These are phyloP conservation scores for Phytopythium mirpurense DNA, from an alignment of 352 stramenopile species.

Conservation along the genomic window DNA sequence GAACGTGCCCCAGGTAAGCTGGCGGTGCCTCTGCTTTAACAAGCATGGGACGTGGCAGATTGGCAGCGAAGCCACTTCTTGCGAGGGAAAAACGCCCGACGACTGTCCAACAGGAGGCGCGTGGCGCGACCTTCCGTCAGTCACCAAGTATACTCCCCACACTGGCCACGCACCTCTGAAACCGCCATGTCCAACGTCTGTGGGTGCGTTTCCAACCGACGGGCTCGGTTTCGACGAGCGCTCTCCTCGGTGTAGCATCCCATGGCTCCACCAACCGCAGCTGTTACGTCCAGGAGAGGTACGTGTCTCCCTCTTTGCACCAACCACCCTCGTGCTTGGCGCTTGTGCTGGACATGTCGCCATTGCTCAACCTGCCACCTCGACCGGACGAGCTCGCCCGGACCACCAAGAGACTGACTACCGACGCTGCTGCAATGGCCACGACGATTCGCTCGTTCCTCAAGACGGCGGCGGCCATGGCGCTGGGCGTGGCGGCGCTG, in stretches of 20 bases:
- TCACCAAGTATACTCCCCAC: background rate
- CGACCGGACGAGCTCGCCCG: background rate
- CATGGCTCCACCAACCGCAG: background rate
- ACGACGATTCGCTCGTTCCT: background rate
- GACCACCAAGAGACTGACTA: background rate
- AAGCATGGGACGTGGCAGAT: background rate
- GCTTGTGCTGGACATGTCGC: background rate
- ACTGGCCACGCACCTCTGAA: too few species aligned
- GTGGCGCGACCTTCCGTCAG: too few species aligned
- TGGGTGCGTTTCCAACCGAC: background rate
- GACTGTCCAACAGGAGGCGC: too few species aligned
- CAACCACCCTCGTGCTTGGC: background rate
- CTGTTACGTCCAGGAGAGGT: background rate
- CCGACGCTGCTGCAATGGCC: background rate
- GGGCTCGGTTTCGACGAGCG: background rate
- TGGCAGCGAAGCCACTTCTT: too few species aligned
- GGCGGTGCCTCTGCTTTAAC: too few species aligned
- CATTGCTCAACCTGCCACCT: background rate
- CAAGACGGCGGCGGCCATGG: background rate
- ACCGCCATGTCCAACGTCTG: too few species aligned
- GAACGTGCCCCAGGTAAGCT: conserved; percentile 4
- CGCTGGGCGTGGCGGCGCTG: background rate
- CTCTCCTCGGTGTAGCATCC: conserved; percentile 1
- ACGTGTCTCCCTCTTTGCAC: background rate
- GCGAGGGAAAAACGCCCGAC: too few species aligned